phyloP scores from a whole-genome alignment of 2,329 filamentous ascomycete genomes.

The Hypoxylon sp. region DNA sequence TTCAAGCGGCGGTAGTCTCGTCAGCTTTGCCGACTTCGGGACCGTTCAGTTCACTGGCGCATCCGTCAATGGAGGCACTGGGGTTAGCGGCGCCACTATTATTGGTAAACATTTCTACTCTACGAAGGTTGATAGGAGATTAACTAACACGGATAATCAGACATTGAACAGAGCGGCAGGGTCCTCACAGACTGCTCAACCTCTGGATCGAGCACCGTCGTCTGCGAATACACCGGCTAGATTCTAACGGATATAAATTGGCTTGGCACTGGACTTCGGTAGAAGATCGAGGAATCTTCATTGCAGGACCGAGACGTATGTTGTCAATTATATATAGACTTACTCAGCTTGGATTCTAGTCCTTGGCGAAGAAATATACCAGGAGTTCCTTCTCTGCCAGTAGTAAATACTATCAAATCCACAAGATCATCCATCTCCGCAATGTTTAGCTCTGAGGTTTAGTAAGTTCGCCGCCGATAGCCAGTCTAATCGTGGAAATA shows the following conservation, averaged over 20 bases:
- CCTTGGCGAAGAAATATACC: background rate
- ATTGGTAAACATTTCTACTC: conserved; percentile 49
- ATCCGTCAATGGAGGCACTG: conserved; percentile 56
- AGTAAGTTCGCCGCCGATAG: background rate
- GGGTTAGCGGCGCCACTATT: conserved; percentile 58
- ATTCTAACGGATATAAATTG: background rate
- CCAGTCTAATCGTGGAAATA: background rate
- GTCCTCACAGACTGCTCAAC: conserved; percentile 56
- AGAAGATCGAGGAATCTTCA: background rate
- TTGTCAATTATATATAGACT: background rate
- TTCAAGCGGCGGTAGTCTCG: conserved; percentile 57
- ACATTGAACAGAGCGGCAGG: conserved; percentile 61
- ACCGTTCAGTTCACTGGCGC: conserved; percentile 61
- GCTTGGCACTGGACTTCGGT: background rate
- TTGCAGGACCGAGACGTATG: background rate
- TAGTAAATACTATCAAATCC: background rate
- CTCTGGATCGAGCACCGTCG: conserved; percentile 49
- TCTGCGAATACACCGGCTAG: conserved; percentile 47
- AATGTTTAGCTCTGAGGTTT: background rate
- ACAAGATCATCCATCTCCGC: background rate
- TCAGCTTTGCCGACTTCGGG: conserved; percentile 64
- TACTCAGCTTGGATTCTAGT: background rate
- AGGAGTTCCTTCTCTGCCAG: background rate
- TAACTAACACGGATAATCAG: no score
- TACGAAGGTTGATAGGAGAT: no score